Evolutionary conservation across 306 rosid species (phyloP).

Genomic region (Fragaria nilgerrensis): DNA sequence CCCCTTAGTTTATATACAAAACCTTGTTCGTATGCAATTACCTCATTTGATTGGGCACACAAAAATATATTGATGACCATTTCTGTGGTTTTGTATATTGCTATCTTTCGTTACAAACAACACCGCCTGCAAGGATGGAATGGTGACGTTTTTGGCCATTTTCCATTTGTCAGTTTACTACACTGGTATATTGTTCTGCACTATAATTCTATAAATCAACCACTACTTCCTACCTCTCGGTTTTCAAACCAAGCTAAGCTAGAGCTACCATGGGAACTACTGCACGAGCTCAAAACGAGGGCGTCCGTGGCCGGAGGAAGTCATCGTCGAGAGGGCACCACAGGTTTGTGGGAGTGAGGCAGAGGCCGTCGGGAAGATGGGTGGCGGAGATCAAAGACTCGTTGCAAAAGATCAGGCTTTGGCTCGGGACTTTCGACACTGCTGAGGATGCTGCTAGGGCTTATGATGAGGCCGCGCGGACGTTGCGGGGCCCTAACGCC

Average conservation of each 20-base stretch:
- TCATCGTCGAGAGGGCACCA: conserved; percentile 66
- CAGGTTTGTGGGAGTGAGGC: conserved; percentile 66
- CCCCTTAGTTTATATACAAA: not conserved
- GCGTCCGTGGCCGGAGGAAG: conserved; percentile 41
- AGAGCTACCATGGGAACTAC: conserved; percentile 5
- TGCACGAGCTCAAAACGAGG: conserved; percentile 8
- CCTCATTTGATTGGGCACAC: too few species aligned
- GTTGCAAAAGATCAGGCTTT: conserved; percentile 60
- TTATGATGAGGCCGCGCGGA: conserved; percentile 60
- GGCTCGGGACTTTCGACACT: conserved; percentile 78
- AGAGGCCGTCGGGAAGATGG: conserved; percentile 83
- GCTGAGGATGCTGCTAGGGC: conserved; percentile 76
- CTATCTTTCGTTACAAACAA: conserved; percentile 12
- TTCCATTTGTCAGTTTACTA: not conserved
- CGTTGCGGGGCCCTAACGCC: conserved; percentile 64
- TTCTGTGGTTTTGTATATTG: not conserved
- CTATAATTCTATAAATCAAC: conserved; percentile 15
- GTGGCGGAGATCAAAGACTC: conserved; percentile 89
- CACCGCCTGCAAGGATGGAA: conserved; percentile 11
- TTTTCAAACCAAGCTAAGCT: conserved; percentile 8
- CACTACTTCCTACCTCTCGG: not conserved
- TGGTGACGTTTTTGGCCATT: conserved; percentile 6
- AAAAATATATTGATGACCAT: not conserved
- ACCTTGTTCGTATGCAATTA: conserved; percentile 8
- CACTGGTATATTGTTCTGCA: not conserved